A percentile compares a stretch with the other conserved stretches of the same genome.
Conservation (phyloP, 2,329 filamentous ascomycete genomes). For the Colletotrichum plurivorum region DNA sequence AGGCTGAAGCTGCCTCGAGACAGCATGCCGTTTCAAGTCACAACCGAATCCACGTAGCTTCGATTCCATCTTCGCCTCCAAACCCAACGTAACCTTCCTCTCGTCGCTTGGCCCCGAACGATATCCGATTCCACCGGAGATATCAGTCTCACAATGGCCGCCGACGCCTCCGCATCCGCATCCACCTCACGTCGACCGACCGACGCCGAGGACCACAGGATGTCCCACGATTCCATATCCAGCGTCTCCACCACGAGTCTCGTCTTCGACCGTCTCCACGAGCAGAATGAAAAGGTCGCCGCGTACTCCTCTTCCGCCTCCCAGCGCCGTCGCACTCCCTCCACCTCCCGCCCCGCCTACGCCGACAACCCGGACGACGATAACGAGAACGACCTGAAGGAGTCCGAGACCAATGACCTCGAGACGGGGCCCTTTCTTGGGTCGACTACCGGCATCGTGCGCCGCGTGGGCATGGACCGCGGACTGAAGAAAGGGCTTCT, state of each 20-base stretch:
- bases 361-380: constrained; percentile 57
- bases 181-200: constrained; percentile 25
- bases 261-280: constrained; percentile 82
- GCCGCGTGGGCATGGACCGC: constrained; percentile 73
- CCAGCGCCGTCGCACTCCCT: constrained; percentile 28
- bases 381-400: constrained; percentile 54
- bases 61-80: constrained; percentile 23
- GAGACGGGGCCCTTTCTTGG: constrained; percentile 68
- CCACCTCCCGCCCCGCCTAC: constrained; percentile 45
- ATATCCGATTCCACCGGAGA: constrained; percentile 15
- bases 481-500: constrained; percentile 75
- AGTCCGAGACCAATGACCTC: constrained; percentile 58
- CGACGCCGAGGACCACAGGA: constrained; percentile 46
- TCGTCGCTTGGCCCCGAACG: background rate
- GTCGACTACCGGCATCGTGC: constrained; percentile 51
- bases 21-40: constrained; percentile 41
- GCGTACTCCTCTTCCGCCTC: constrained; percentile 41
- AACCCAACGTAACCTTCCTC: background rate
- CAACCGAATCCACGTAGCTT: constrained; percentile 31
- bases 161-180: constrained; percentile 6
- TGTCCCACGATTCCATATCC: constrained; percentile 72
- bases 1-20: constrained; percentile 38
- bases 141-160: constrained; percentile 31
- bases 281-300: constrained; percentile 59
- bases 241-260: constrained; percentile 88